These are phyloP conservation scores for Aspergillus vadensis DNA, from an alignment of 2,329 filamentous ascomycete genomes.

Conservation along the genomic window DNA sequence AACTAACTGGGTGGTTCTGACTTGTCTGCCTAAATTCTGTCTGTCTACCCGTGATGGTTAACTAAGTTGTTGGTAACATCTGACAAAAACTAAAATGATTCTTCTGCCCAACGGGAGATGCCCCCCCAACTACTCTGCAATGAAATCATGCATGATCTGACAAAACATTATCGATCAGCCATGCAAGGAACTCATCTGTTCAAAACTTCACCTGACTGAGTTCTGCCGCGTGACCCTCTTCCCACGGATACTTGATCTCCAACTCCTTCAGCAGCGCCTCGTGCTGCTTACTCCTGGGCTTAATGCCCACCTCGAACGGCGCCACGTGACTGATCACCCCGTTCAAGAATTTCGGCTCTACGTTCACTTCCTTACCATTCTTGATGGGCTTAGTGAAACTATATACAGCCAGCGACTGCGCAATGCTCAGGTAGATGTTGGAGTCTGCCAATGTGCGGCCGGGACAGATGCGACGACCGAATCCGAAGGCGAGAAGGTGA, in stretches of 20 bases:
- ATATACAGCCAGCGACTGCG: slow-evolving; percentile 8
- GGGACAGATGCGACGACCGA: slow-evolving; percentile 16
- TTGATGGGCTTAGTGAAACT: slow-evolving; percentile 3
- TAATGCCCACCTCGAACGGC: slow-evolving; percentile 9
- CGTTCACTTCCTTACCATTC: slow-evolving; percentile 3
- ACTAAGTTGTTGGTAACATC: too few species aligned
- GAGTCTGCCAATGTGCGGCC: slow-evolving; percentile 13
- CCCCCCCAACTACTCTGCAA: too few species aligned
- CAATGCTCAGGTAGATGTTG: slow-evolving; percentile 10
- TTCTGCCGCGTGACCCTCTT: slow-evolving; percentile 6
- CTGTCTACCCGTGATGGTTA: too few species aligned
- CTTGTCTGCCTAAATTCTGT: background rate
- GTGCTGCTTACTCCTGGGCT: slow-evolving; percentile 5
- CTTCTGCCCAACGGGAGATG: too few species aligned
- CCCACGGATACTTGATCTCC: background rate
- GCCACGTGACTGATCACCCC: slow-evolving; percentile 14
- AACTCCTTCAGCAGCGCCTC: slow-evolving; percentile 9
- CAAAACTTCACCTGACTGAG: background rate
- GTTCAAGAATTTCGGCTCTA: slow-evolving; percentile 1
- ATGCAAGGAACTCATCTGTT: background rate
- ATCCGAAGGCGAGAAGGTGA: slow-evolving; percentile 11
- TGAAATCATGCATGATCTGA: background rate
- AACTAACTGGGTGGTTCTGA: background rate
- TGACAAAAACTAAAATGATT: too few species aligned
- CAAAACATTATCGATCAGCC: background rate